A percentile compares a stretch with the other conserved stretches of the same genome.
Evolutionary conservation across 2,329 filamentous ascomycete genomes (phyloP).

Genomic region (Coniochaeta prunicola): DNA sequence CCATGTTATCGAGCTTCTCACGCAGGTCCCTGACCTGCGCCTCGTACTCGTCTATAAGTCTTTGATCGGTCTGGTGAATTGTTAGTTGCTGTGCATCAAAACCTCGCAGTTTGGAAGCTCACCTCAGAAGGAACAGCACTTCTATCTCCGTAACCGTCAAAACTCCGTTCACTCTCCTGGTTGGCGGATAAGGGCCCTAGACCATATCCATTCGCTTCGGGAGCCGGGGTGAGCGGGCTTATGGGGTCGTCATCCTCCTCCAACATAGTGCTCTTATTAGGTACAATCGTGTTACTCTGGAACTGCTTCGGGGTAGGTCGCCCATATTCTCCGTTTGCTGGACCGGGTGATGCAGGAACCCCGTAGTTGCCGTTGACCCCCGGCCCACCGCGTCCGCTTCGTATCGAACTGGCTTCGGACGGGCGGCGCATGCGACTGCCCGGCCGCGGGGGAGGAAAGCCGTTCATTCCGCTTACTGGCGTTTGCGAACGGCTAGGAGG

Average conservation of each 20-base stretch:
- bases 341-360: slow-evolving; percentile 52
- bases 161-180: slow-evolving; percentile 17
- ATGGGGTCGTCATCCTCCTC: slow-evolving; percentile 76
- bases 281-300: slow-evolving; percentile 92
- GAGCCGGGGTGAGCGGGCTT: slow-evolving; percentile 30
- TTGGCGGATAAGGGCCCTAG: slow-evolving; percentile 6
- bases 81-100: background rate
- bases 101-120: background rate
- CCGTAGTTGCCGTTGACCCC: slow-evolving; percentile 16
- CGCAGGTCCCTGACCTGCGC: slow-evolving; percentile 67
- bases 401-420: slow-evolving; percentile 56
- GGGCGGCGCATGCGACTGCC: slow-evolving; percentile 48
- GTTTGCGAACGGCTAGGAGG: slow-evolving; percentile 54
- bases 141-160: slow-evolving; percentile 10
- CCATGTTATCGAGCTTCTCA: slow-evolving; percentile 64
- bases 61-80: slow-evolving; percentile 53
- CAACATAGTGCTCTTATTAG: slow-evolving; percentile 95
- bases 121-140: slow-evolving; percentile 32
- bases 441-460: slow-evolving; percentile 41
- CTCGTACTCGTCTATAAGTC: slow-evolving; percentile 72
- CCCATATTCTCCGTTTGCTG: slow-evolving; percentile 58
- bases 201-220: slow-evolving; percentile 37
- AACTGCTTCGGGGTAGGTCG: slow-evolving; percentile 82
- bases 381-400: slow-evolving; percentile 28
- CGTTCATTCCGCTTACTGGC: slow-evolving; percentile 49